Evolutionary conservation across 768 basidiomycete species (phyloP).

Genomic region (Termitomyces eurrhizus): DNA sequence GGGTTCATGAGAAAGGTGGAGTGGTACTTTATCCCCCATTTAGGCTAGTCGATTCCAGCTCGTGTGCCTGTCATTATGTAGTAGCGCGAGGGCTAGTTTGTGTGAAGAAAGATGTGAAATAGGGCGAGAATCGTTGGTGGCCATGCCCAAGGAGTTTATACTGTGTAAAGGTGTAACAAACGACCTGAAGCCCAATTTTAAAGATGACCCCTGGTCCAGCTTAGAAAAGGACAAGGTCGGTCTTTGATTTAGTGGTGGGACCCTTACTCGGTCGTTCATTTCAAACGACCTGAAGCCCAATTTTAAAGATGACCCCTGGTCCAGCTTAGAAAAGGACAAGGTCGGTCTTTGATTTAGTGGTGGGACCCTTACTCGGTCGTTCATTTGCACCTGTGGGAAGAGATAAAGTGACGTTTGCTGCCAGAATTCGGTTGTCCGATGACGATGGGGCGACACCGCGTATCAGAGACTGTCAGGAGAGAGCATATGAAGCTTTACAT

Average conservation of each 20-base stretch:
- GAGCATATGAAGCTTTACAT: background rate
- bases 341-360: background rate
- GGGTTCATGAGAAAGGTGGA: slow-evolving; percentile 6
- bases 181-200: background rate
- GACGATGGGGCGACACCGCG: slow-evolving; percentile 1
- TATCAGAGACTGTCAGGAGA: slow-evolving; percentile 3
- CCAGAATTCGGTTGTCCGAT: slow-evolving; percentile 5
- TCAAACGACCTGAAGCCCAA: background rate
- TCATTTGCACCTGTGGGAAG: slow-evolving; percentile 1
- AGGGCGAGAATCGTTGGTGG: background rate
- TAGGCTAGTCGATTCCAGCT: slow-evolving; percentile 6
- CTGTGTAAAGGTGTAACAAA: background rate
- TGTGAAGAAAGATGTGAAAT: background rate
- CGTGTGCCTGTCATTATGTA: slow-evolving; percentile 1
- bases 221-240: background rate
- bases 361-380: slow-evolving; percentile 2
- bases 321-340: slow-evolving; percentile 2
- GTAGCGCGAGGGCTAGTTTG: background rate
- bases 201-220: slow-evolving; percentile 5
- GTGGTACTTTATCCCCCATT: slow-evolving; percentile 9
- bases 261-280: no score
- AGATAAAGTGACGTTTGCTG: background rate
- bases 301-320: slow-evolving; percentile 1
- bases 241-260: no score
- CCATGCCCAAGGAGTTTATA: background rate